Base-by-base conservation (phyloP, 2,329 filamentous ascomycete genomes). In the Pseudocercospora eumusae region DNA sequence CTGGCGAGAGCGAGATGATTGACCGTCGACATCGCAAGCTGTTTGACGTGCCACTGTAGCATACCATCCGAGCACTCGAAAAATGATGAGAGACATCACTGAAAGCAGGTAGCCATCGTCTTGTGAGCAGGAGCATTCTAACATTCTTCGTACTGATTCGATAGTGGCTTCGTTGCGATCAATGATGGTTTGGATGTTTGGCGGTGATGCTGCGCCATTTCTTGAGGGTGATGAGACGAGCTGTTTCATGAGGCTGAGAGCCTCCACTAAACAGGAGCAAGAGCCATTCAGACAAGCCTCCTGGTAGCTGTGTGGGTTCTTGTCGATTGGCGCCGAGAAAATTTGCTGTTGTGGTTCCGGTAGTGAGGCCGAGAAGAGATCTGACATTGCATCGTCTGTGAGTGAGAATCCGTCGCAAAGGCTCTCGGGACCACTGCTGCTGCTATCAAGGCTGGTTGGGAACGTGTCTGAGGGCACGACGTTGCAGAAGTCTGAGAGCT, bases 71-170 rank as follows among this genome's bases (percentile, higher is more conserved):
- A 57, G 36, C 40, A 57, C 36, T 33, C 44, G 44, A 36, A 57
- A 57, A 21, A 44, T 45, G 21, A 57, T 47, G 10, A 57, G 36
- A 27, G 36, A 44, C 23, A 57, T 57, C 1, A 57, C 42, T 3
- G 55, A 45, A n/a, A 57, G 36, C 2, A 57, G 55, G 11, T 57
- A 57, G 2, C 50, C 50, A 25, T 57, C 55, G 18, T 57, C 55
- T 20, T 57, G 55, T 25, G 55, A 45, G 21, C 55, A 57, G 13
- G 55, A 45, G 23, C 55, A 57, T 45, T 57, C 40, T 11, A 57
- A 40, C 55, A 45, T 57, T 18, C 55, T 57, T 20, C 50, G 50
- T 36, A 54, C 50, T 21, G 50, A 54, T n/a, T 54, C 50, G n/a
- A 54, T 54, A 21, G 50, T 54, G 50, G 28, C 25, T 21, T 54